Evolutionary conservation across 2,329 filamentous ascomycete genomes (phyloP).

Genomic region (Hymenoscyphus salicellus): DNA sequence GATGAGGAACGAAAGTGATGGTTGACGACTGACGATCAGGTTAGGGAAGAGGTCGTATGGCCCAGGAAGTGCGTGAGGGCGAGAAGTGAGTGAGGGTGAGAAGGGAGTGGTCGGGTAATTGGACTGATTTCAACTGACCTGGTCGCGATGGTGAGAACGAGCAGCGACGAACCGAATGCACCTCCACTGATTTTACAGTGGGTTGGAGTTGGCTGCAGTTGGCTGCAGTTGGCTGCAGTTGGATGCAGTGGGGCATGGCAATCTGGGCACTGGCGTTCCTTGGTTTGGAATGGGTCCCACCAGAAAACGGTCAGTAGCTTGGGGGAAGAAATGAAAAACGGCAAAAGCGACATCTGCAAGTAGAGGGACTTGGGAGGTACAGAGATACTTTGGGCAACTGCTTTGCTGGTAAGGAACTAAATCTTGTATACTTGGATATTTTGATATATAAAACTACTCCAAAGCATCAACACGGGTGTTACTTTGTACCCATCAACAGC

Average conservation of each 20-base stretch:
- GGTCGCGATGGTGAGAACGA: not conserved
- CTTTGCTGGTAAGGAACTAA: too few relatives aligned
- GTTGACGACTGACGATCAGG: not conserved
- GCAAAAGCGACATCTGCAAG: not conserved
- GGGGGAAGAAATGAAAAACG: not conserved
- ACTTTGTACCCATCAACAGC: too few relatives aligned
- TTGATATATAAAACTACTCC: too few relatives aligned
- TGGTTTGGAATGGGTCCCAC: not conserved
- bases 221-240: too few relatives aligned
- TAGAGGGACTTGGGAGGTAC: not conserved
- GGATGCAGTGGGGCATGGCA: not conserved
- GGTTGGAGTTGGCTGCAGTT: not conserved
- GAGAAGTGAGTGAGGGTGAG: not conserved
- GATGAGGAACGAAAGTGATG: slow-evolving; percentile 5
- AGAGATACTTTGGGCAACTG: too few relatives aligned
- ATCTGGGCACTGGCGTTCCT: not conserved
- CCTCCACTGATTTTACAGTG: not conserved
- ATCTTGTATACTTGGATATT: too few relatives aligned
- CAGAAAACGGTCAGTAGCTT: not conserved
- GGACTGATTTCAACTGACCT: not conserved
- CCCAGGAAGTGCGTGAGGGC: too few relatives aligned
- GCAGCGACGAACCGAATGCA: not conserved
- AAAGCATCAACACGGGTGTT: too few relatives aligned
- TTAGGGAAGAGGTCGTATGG: not conserved
- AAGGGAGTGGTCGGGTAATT: slow-evolving; percentile 1